Base-by-base conservation (phyloP, 164 flowering plant genomes). In the Liriodendron chinense region DNA sequence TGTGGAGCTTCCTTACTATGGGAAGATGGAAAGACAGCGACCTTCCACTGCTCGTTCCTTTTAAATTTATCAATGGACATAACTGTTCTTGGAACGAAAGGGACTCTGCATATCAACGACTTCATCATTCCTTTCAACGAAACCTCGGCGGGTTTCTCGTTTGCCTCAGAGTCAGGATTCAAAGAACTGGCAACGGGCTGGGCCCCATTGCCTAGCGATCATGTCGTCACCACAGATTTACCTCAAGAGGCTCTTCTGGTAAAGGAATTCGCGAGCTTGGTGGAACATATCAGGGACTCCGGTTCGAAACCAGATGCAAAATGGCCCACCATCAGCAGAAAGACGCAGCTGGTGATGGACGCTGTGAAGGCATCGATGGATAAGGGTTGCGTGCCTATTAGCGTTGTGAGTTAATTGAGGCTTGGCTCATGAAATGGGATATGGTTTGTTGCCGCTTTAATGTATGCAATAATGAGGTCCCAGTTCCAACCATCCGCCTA, bases 231-330 rank as follows among this genome's bases (percentile, higher is more conserved):
- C 1, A 80, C 77, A 7, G 79, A 80, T 25, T 79, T 85, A 66
- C 85, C 87, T 7, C 87, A 85, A 73, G 87, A 85, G 53, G 87
- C 69, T 13, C 75, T 23, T 26, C 79, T 85, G 87, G 80, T 85
- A 59, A 79, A n/a, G 49, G 83, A 83, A 78, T 81, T 85, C 66
- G 70, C 85, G 4, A 74, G 72, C 47, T 71, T 85, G 72, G 85
- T 81, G 48, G 59, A 18, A 34, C 47, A 24, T 9, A 71, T 82
- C 1, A 80, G 71, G 56, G 73, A 72, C n/a, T 48, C 57, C 23
- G 82, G 78, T 18, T 9, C 67, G 12, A 78, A 74, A 5, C 76
- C 82, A 9, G 84, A 85, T 23, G 69, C 59, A 23, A 83, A 70
- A 75, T 85, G 87, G 87, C 78, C 83, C 2, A 28, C 25, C 4